These are phyloP conservation scores for Colletotrichum sp. DNA, from an alignment of 2,329 filamentous ascomycete genomes.

Conservation along the genomic window DNA sequence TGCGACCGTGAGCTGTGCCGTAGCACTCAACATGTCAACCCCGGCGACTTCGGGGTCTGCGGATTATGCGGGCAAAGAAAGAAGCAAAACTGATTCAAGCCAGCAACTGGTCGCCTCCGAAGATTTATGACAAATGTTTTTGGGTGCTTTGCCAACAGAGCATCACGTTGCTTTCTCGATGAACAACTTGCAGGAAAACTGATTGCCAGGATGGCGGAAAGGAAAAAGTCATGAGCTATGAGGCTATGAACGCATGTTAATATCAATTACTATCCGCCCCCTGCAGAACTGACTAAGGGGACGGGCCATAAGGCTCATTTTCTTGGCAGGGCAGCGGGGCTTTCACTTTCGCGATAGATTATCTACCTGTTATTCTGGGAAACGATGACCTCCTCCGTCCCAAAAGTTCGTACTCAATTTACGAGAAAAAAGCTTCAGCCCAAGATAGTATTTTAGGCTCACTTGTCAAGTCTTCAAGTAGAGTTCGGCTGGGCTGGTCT, in stretches of 20 bases:
- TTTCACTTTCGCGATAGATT: background rate
- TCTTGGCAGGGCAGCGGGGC: background rate
- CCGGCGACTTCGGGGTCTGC: conserved; percentile 72
- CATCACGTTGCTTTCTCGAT: background rate
- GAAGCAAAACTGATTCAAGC: conserved; percentile 7
- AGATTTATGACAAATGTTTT: background rate
- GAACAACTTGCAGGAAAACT: background rate
- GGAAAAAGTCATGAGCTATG: background rate
- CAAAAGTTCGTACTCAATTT: background rate
- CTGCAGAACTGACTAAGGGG: background rate
- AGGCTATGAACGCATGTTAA: background rate
- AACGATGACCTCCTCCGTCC: background rate
- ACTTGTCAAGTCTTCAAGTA: conserved; percentile 9
- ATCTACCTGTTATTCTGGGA: background rate
- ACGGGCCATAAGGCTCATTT: background rate
- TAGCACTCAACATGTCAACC: conserved; percentile 67
- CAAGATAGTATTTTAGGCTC: background rate
- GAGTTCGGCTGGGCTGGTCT: background rate
- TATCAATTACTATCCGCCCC: background rate
- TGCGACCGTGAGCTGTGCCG: conserved; percentile 64
- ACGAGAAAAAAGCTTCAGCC: background rate
- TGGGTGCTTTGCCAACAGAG: background rate
- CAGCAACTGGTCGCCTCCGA: background rate
- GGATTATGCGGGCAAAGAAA: conserved; percentile 67
- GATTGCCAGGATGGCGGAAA: background rate